Evolutionary conservation across 768 basidiomycete species (phyloP), one percentile per base, ranked within the genome.

Genomic region (Termitomyces sp.): DNA sequence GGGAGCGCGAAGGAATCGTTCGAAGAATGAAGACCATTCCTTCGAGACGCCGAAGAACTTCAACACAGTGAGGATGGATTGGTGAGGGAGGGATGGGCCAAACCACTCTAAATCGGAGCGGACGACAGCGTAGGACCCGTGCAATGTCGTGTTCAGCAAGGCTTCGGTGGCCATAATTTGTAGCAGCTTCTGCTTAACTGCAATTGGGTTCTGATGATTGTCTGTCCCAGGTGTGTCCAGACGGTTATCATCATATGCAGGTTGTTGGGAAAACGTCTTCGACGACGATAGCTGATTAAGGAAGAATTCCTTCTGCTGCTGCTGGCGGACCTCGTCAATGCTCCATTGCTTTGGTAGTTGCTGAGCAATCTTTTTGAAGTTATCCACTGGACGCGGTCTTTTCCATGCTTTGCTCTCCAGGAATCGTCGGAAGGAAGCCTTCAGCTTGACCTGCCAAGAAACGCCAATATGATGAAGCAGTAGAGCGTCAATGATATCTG

Each of bases 401-500:
- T 71, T 74, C 79, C 79, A 81, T 12, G 75, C 74, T 54, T 75
- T 73, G n/a, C 73, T 73, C 13, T 67, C 55, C 62, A 75, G 70
- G 24, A 81, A 42, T 24, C 60, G 55, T n/a, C 50, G 42, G 58
- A 78, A 73, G 5, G 68, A 64, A 9, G 66, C 49, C 55, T 76
- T 79, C 52, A 80, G 61, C 40, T 74, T 70, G 36, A 76, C 70
- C 54, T 78, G 76, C 81, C 80, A 82, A 16, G 67, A 63, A 7
- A 79, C 59, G 0, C 81, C 81, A 12, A 83, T 68, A 67, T 80
- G 73, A 35, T 81, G 78, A 15, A 81, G 71, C 38, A 83, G 67
- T 12, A 82, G 69, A 0, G 77, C 78, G 55, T 81, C 79, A 28
- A 83, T 65, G 53, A 81, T 74, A 44, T 83, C 81, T 16, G 78